These are phyloP conservation scores for Ustilago vetiveriae DNA, from an alignment of 1,284 basidiomycete species.

Conservation along the genomic window DNA sequence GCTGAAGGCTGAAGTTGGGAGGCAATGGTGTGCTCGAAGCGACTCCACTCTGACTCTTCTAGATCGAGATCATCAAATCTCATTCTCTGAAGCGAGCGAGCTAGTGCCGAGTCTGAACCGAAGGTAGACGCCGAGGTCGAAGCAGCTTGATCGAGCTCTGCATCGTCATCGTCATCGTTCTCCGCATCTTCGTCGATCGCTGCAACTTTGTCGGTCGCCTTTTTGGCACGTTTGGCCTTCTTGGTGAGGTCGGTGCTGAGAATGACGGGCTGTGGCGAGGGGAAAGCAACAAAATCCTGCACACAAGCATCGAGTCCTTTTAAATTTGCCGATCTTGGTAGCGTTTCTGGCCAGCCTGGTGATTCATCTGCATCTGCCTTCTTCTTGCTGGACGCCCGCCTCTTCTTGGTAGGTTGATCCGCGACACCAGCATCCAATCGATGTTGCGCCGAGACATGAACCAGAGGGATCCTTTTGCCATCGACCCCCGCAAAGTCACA, in stretches of 20 bases:
- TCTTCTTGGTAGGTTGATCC: conserved; percentile 25
- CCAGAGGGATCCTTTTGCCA: conserved; percentile 30
- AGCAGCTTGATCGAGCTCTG: neutral
- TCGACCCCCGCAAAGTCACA: conserved; percentile 63
- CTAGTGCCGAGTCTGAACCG: neutral
- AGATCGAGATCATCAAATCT: conserved; percentile 28
- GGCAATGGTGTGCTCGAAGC: conserved; percentile 11
- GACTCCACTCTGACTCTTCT: conserved; percentile 38
- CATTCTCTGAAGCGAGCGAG: conserved; percentile 15
- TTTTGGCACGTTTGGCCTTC: conserved; percentile 31
- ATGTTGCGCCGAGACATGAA: conserved; percentile 12
- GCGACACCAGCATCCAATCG: conserved; percentile 27
- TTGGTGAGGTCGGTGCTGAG: conserved; percentile 25
- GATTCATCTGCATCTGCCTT: conserved; percentile 1
- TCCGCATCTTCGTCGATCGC: conserved; percentile 13
- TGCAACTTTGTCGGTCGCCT: conserved; percentile 10
- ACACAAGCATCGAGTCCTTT: conserved; percentile 41
- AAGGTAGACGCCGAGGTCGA: neutral
- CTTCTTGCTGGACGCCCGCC: conserved; percentile 17
- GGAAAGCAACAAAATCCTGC: conserved; percentile 30
- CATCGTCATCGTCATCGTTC: conserved; percentile 7
- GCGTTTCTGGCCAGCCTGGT: conserved; percentile 27
- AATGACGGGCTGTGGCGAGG: conserved; percentile 2
- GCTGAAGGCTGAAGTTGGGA: neutral
- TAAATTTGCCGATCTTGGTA: conserved; percentile 27